Base-by-base conservation (phyloP, 495 filamentous ascomycete genomes). In the Tricharina praecox region DNA sequence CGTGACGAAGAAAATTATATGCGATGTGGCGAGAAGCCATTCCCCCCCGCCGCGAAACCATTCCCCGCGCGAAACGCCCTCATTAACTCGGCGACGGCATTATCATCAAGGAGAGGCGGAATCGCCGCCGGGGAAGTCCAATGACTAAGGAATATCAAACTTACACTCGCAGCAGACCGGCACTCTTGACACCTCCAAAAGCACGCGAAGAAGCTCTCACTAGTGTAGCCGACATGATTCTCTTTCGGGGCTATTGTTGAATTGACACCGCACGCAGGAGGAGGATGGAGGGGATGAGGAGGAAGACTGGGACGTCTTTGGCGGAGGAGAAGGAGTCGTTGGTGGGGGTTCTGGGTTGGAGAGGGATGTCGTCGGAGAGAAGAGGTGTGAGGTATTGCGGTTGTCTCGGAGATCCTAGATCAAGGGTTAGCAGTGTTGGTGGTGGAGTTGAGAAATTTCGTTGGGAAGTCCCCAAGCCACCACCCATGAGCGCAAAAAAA, bases 181-280 rank as follows among this genome's bases (percentile, higher is more conserved):
- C 50, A 45, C 48, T 39, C 53, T 47, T 60, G 13, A 53, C 33
- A 28, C 50, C 52, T 37, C 46, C 45, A 23, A 35, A 40, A 32
- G 42, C 50, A 39, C 50, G 35, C 30, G 47, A 30, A 40, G 53
- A 48, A 51, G 57, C 57, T 60, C 57, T 53, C 23, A 52, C 49
- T 53, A 60, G 44, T 47, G 53, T 30, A 36, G 58, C 53, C 47
- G 57, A 61, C 58, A 60, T 61, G 28, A 32, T 32, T 32, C n/a
- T n/a, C n/a, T n/a, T n/a, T n/a, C n/a, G n/a, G n/a, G 13, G 28
- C 7, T 32, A 32, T 32, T 32, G 13, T 32, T 32, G 28, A 32
- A 13, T 32, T 32, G 28, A 32, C 7, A 32, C 5, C 28, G 13
- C 28, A 13, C 28, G 13, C 28, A 32, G 28, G 28, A 5, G 28